phyloP scores from a whole-genome alignment of 345 rosid genomes.

The Arabis alpina region DNA sequence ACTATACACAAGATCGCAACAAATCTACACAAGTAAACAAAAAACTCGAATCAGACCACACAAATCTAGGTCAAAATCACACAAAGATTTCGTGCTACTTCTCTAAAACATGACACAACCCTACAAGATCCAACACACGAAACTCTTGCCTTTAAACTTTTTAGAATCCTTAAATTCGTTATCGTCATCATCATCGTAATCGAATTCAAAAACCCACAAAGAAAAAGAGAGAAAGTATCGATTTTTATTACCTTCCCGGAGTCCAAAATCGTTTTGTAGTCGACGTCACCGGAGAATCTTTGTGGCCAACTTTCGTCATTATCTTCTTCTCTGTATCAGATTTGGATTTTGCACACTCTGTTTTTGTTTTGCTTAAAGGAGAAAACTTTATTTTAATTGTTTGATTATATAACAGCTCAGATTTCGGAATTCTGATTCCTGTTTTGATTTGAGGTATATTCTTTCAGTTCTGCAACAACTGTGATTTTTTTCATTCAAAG shows the following conservation, averaged over 20 bases:
- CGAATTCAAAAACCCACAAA: background rate
- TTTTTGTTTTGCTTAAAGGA: background rate
- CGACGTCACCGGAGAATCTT: conserved; percentile 32
- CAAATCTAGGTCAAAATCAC: conserved; percentile 1
- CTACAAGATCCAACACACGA: conserved; percentile 17
- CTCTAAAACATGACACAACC: conserved; percentile 17
- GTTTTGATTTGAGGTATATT: conserved; percentile 32
- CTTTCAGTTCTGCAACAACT: background rate
- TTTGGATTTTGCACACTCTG: conserved; percentile 13
- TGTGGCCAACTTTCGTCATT: conserved; percentile 41
- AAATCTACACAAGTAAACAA: conserved; percentile 42
- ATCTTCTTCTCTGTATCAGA: conserved; percentile 8
- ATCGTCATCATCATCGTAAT: conserved; percentile 8
- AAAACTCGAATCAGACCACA: too few species aligned
- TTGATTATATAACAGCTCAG: background rate
- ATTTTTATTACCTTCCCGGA: conserved; percentile 53
- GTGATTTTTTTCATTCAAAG: background rate
- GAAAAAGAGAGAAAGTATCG: background rate
- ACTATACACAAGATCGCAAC: conserved; percentile 76
- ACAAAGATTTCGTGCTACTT: conserved; percentile 6
- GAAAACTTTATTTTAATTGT: too few species aligned
- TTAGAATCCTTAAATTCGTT: background rate
- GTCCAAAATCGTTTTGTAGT: conserved; percentile 40
- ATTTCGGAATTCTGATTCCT: conserved; percentile 1
- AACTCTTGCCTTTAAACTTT: conserved; percentile 5